Conservation (phyloP, 2,329 filamentous ascomycete species). For the Fusarium nodosum region DNA sequence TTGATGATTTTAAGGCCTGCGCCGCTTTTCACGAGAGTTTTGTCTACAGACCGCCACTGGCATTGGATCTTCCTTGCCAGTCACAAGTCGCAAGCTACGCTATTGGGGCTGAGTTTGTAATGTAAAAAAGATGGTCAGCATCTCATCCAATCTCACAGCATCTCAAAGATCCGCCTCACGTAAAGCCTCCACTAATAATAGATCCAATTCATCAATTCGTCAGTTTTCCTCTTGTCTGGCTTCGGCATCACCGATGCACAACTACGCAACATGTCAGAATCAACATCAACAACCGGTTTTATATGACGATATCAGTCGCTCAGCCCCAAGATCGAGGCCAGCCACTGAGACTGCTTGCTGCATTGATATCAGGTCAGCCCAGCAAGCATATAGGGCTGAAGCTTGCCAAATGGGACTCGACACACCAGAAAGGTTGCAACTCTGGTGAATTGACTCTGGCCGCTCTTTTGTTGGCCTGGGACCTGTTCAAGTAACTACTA, state of each 20-base stretch:
- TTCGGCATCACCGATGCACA: constrained; percentile 23
- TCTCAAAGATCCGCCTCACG: constrained; percentile 28
- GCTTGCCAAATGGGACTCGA: constrained; percentile 40
- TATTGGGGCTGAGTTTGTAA: constrained; percentile 35
- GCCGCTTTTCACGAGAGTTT: constrained; percentile 19
- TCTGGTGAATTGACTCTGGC: constrained; percentile 16
- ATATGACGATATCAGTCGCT: constrained; percentile 4
- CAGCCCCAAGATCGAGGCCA: constrained; percentile 18
- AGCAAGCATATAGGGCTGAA: constrained; percentile 44
- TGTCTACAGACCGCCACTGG: constrained; percentile 8
- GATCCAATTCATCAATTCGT: constrained; percentile 7
- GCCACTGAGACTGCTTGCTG: constrained; percentile 35
- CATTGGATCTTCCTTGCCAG: constrained; percentile 11
- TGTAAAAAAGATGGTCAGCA: constrained; percentile 38
- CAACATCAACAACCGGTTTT: neutral
- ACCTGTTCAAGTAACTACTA: neutral
- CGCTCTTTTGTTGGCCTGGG: neutral
- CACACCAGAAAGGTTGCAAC: constrained; percentile 15
- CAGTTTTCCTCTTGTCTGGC: neutral
- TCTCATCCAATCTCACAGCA: constrained; percentile 22
- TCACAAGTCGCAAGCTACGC: constrained; percentile 27
- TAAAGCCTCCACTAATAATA: constrained; percentile 25
- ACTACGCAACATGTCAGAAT: constrained; percentile 14
- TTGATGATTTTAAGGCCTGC: constrained; percentile 24
- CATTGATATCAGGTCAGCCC: constrained; percentile 31